Percentiles rank a stretch among this genome's conserved stretches.
Conservation (phyloP, 352 stramenopile genomes). For the Phytophthora agathidicida region DNA sequence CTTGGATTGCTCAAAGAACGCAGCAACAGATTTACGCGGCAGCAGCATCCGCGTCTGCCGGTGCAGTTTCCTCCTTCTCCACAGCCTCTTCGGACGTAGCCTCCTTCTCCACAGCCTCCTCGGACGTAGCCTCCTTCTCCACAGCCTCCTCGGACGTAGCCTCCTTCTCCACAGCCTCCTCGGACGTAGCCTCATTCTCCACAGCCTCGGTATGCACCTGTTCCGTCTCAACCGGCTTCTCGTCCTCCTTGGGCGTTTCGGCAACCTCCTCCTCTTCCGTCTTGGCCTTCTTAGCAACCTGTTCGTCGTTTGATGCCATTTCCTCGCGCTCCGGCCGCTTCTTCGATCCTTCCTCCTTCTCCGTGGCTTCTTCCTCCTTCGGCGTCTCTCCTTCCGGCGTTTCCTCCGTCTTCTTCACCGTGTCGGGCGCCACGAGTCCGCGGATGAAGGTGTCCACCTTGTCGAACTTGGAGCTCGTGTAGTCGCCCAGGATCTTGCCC, state of each 20-base stretch:
- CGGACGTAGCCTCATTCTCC: background rate
- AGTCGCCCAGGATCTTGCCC: conserved; percentile 60
- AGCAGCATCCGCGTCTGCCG: conserved; percentile 12
- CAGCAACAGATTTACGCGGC: conserved; percentile 15
- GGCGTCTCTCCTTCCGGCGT: conserved; percentile 19
- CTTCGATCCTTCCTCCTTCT: conserved; percentile 21
- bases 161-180: conserved; percentile 2
- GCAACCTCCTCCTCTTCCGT: conserved; percentile 18
- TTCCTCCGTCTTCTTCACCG: conserved; percentile 7
- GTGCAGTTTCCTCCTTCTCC: too few species aligned
- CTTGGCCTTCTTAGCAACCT: conserved; percentile 37
- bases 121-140: background rate
- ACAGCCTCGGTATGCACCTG: background rate
- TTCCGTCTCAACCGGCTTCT: background rate
- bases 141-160: background rate
- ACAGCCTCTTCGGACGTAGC: background rate
- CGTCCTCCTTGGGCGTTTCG: background rate
- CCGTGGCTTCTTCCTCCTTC: background rate
- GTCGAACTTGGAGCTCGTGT: conserved; percentile 74
- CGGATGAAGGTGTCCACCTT: conserved; percentile 57
- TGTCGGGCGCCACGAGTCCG: conserved; percentile 21
- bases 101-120: background rate
- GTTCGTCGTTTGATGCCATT: conserved; percentile 22
- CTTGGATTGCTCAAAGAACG: background rate
- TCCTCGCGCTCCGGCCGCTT: conserved; percentile 45